These are phyloP conservation scores for Davidsoniella neocaledoniae DNA, from an alignment of 2,329 filamentous ascomycete genomes.

Conservation along the genomic window DNA sequence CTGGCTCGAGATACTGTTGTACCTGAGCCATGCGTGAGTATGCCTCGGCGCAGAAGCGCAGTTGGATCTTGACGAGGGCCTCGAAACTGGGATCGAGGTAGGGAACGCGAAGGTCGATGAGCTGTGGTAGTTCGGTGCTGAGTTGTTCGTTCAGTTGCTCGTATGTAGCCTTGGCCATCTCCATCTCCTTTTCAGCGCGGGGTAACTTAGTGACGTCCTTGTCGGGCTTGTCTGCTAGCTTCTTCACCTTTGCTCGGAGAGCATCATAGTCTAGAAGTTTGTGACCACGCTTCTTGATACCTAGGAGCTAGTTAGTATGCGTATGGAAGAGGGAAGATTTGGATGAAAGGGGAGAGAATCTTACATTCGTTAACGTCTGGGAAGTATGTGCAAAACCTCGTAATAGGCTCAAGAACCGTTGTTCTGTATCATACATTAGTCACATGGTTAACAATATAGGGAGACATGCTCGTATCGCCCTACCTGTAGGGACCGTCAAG, in stretches of 20 bases:
- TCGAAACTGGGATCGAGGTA: slow-evolving; percentile 96
- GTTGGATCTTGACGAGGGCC: slow-evolving; percentile 94
- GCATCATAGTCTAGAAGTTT: slow-evolving; percentile 98
- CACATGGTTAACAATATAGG: background rate
- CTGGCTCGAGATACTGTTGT: slow-evolving; percentile 91
- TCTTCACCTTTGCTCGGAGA: slow-evolving; percentile 90
- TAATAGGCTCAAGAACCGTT: slow-evolving; percentile 90
- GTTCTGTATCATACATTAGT: slow-evolving; percentile 33
- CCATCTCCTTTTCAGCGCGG: slow-evolving; percentile 86
- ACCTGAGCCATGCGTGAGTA: slow-evolving; percentile 98
- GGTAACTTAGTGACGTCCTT: slow-evolving; percentile 96
- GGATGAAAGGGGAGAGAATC: slow-evolving; percentile 15
- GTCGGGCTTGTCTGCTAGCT: slow-evolving; percentile 92
- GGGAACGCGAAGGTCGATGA: slow-evolving; percentile 91
- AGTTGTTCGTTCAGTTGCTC: slow-evolving; percentile 96
- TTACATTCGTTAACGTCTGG: slow-evolving; percentile 94
- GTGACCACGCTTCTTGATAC: slow-evolving; percentile 96
- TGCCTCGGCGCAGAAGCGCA: slow-evolving; percentile 93
- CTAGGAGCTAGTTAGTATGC: slow-evolving; percentile 22
- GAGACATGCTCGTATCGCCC: slow-evolving; percentile 4
- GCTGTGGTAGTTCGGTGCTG: slow-evolving; percentile 77
- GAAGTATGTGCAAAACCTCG: slow-evolving; percentile 93
- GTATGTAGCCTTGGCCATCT: slow-evolving; percentile 84
- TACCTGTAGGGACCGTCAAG: slow-evolving; percentile 87
- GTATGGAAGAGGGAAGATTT: slow-evolving; percentile 6